Percentiles rank a stretch among this genome's conserved stretches.
Evolutionary conservation across 441 rosid genomes (phyloP).

Genomic region (Gossypium lobatum): DNA sequence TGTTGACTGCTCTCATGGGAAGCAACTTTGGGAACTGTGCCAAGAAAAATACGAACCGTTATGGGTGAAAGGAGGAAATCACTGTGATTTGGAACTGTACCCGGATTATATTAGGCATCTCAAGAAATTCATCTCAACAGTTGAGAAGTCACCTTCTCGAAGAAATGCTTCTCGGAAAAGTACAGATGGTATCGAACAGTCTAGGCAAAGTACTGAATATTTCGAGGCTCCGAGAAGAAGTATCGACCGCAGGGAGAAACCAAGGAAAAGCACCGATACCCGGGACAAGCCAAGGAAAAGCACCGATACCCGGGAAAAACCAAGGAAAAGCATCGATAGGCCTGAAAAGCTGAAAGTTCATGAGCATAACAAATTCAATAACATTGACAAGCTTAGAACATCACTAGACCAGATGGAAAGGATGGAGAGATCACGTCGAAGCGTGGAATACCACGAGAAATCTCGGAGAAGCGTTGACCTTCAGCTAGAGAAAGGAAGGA

Average conservation of each 20-base stretch:
- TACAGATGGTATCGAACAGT: conserved; percentile 42
- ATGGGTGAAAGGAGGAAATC: conserved; percentile 65
- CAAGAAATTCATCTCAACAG: conserved; percentile 47
- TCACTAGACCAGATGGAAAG: conserved; percentile 57
- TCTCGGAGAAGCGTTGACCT: conserved; percentile 38
- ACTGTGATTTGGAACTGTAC: conserved; percentile 53
- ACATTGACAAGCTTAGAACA: conserved; percentile 41
- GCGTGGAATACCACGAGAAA: conserved; percentile 54
- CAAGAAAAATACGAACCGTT: conserved; percentile 63
- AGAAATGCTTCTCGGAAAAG: conserved; percentile 46
- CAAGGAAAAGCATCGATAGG: conserved; percentile 46
- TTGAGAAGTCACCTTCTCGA: conserved; percentile 47
- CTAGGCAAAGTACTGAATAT: conserved; percentile 55
- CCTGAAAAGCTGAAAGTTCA: conserved; percentile 46
- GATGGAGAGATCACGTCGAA: conserved; percentile 59
- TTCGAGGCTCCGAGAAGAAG: conserved; percentile 51
- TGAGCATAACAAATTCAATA: conserved; percentile 50
- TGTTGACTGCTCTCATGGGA: conserved; percentile 68
- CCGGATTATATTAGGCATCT: conserved; percentile 62
- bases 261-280: conserved; percentile 46
- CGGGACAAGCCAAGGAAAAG: conserved; percentile 58
- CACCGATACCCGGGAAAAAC: conserved; percentile 32
- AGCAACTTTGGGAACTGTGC: conserved; percentile 69
- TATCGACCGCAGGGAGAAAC: conserved; percentile 47
- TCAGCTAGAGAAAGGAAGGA: conserved; percentile 50